Base-by-base conservation (phyloP, 2,329 filamentous ascomycete genomes). In the Plectosphaerella plurivora region DNA sequence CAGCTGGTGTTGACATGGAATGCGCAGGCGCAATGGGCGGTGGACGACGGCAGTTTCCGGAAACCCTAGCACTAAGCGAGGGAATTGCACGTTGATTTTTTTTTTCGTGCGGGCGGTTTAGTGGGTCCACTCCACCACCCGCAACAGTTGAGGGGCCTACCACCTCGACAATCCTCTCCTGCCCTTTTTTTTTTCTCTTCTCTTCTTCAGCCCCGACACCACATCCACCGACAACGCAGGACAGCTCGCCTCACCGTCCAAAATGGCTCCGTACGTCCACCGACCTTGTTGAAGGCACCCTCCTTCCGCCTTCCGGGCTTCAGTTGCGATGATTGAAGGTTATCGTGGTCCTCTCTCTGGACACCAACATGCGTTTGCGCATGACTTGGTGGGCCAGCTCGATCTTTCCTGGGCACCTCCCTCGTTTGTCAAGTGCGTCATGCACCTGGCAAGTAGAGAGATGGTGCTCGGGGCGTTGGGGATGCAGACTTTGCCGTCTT, bases 341-440 rank as follows among this genome's bases (percentile, higher is more conserved):
- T 89, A 87, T 89, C 82, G 83, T 83, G 80, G 88, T 90, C 85
- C 85, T 88, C 84, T 90, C 83, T 44, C 88, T 91, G 85, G 86
- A 69, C 63, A 60, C 61, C 51, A 52, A 61, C 61, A 62, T 59
- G 60, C 74, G 71, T 73, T 72, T 70, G 59, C 42, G 60, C 52
- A 59, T 61, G 65, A 65, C 70, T 62, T 69, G 72, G 63, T 72
- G 76, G 76, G 79, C 84, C 86, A 91, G 88, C 87, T 91, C 88
- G 87, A 91, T 88, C 72, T 75, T 79, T 90, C 88, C 79, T 71
- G 70, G 63, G 66, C 73, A 67, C 74, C 79, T 81, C 82, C 82
- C 82, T 86, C 74, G 68, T 69, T 61, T 65, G 67, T 60, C 67
- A 77, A 67, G 72, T 71, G 66, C 75, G 66, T 60, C 68, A 72